Evolutionary conservation across 129 eudicot species (phyloP), one percentile per base, ranked within the genome.

Genomic region (Gnaphalium uliginosum): DNA sequence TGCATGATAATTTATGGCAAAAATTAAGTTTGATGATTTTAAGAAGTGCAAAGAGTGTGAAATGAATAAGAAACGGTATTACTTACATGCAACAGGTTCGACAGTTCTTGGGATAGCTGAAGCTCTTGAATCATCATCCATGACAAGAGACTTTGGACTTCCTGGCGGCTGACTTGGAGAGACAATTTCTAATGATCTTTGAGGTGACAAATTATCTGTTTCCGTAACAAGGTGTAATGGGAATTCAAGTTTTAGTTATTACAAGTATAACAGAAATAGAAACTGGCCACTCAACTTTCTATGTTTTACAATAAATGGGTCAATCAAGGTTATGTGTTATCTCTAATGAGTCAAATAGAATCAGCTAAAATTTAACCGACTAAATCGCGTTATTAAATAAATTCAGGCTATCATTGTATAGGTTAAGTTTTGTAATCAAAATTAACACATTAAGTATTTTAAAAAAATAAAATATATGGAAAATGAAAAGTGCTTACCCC

Each of bases 11-110:
- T 46, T 56, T 18, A 75, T 69, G 56, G 32, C 1, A 25, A 72
- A 71, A 66, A 35, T 15, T 59, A 50, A 19, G 53, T 18, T 66
- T 15, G 27, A 59, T 25, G 15, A 8, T 54, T 18, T 68, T 17
- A 25, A 35, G 53, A 39, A 79, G 24, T 53, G 8, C 27, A 26
- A 53, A 54, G 25, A 26, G 56, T 22, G 66, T 24, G 14, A 58
- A 65, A 76, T 59, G 23, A 32, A 10, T 22, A 56, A 35, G 74
- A 80, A 75, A 68, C 33, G 26, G 64, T 58, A 74, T 48, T 17
- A 81, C 82, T 81, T 94, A 94, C 97, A 91, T 89, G 99, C 79
- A 76, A 79, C 83, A 78, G 99, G 89, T 79, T 90, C 97, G 18
- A 77, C 68, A 27, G 84, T 71, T 86, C 85, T 87, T 5, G 85